These are phyloP conservation scores for Nakazawaea ishiwadae DNA, from an alignment of 805 yeast species.

Conservation along the genomic window DNA sequence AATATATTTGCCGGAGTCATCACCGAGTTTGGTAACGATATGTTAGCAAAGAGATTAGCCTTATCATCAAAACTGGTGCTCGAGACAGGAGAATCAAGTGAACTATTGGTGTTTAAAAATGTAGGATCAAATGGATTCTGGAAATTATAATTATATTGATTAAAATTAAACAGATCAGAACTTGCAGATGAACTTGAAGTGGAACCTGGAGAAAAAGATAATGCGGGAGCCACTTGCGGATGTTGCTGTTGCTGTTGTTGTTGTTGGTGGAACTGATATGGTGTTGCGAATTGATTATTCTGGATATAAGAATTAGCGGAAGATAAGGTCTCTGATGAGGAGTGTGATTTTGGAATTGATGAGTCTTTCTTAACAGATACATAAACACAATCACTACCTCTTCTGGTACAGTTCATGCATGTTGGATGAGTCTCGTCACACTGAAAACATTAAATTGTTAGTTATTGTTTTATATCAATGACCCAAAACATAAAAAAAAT, in stretches of 20 bases:
- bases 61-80: not conserved
- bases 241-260: no score
- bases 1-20: not conserved
- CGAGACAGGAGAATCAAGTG: not conserved
- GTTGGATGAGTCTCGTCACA: slow-evolving; percentile 43
- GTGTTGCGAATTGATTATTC: no score
- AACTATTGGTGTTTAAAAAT: not conserved
- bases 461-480: no score
- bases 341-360: not conserved
- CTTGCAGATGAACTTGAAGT: slow-evolving; percentile 1
- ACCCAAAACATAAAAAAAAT: no score
- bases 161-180: not conserved
- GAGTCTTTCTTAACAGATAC: not conserved
- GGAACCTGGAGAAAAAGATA: slow-evolving; percentile 6
- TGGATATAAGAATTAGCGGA: no score
- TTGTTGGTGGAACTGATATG: no score
- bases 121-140: not conserved
- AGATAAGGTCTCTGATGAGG: not conserved
- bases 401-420: slow-evolving; percentile 40
- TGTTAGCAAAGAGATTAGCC: not conserved
- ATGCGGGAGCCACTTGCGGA: not conserved
- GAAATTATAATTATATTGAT: not conserved
- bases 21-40: not conserved
- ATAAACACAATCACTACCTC: slow-evolving; percentile 37
- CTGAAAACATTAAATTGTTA: slow-evolving; percentile 14